Percentiles rank a stretch among this genome's conserved stretches.
These are phyloP conservation scores for Dothistroma septosporum DNA, from an alignment of 2,329 filamentous ascomycete genomes.

Conservation along the genomic window DNA sequence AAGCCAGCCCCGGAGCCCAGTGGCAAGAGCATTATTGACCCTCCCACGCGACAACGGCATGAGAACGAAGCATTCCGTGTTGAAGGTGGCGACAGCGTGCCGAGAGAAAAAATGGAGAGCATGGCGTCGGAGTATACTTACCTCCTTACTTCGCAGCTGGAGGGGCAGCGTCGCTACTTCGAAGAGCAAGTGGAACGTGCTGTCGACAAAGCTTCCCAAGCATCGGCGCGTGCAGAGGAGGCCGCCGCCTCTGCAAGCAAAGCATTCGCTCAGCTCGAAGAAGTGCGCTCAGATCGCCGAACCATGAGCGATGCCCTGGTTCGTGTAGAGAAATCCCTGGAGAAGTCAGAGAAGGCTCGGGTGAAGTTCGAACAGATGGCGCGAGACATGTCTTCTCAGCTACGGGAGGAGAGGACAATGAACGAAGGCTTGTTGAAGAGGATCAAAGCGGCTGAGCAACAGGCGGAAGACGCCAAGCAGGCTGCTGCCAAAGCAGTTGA, in stretches of 20 bases:
- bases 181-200: constrained; percentile 87
- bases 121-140: constrained; percentile 95
- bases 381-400: constrained; percentile 67
- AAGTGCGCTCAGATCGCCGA: constrained; percentile 53
- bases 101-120: constrained; percentile 66
- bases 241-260: constrained; percentile 49
- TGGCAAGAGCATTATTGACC: constrained; percentile 62
- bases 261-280: constrained; percentile 49
- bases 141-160: constrained; percentile 84
- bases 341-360: constrained; percentile 63
- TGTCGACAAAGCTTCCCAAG: constrained; percentile 79
- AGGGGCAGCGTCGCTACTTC: constrained; percentile 88
- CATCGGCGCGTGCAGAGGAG: constrained; percentile 62
- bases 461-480: constrained; percentile 54
- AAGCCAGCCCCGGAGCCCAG: constrained; percentile 59
- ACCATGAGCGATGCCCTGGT: constrained; percentile 56
- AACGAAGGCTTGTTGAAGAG: constrained; percentile 74
- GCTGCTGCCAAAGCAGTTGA: constrained; percentile 39
- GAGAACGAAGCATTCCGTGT: constrained; percentile 38
- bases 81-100: constrained; percentile 61
- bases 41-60: constrained; percentile 54
- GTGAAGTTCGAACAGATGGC: constrained; percentile 72
- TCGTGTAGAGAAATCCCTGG: constrained; percentile 67
- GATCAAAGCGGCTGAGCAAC: constrained; percentile 65
- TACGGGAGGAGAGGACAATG: constrained; percentile 82